Percentiles rank a stretch among this genome's conserved stretches.
phyloP scores from a whole-genome alignment of 257 asterid genomes.

The Penstemon barbatus region DNA sequence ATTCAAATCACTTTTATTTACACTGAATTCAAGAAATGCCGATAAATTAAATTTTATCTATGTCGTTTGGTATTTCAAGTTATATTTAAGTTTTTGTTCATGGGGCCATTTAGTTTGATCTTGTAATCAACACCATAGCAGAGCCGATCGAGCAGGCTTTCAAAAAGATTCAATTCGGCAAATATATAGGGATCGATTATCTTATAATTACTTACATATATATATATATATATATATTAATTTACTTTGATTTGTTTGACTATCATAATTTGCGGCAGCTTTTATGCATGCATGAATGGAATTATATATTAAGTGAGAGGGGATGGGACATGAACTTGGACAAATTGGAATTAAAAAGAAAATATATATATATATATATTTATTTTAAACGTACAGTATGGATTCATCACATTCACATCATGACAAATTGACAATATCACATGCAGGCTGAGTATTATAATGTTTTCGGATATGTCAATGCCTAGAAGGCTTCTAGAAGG shows the following conservation, averaged over 20 bases:
- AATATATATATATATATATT: constrained; percentile 22
- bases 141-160: no score
- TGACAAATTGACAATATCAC: constrained; percentile 34
- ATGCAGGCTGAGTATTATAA: constrained; percentile 35
- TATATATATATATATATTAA: background rate
- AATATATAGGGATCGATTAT: no score
- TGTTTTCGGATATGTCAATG: constrained; percentile 46
- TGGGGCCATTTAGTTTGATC: background rate
- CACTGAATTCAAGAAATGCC: no score
- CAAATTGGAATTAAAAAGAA: constrained; percentile 13
- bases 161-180: no score
- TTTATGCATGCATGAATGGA: constrained; percentile 25
- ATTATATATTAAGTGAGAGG: no score
- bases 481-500: constrained; percentile 19
- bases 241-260: constrained; percentile 21
- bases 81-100: no score
- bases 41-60: no score
- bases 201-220: no score
- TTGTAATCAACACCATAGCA: background rate
- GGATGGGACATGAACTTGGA: constrained; percentile 24
- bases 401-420: no score
- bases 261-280: constrained; percentile 38
- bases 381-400: background rate
- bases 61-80: no score
- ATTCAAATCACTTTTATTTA: no score